Conservation (phyloP, 2,329 filamentous ascomycete genomes). For the Cordyceps fumosorosea region DNA sequence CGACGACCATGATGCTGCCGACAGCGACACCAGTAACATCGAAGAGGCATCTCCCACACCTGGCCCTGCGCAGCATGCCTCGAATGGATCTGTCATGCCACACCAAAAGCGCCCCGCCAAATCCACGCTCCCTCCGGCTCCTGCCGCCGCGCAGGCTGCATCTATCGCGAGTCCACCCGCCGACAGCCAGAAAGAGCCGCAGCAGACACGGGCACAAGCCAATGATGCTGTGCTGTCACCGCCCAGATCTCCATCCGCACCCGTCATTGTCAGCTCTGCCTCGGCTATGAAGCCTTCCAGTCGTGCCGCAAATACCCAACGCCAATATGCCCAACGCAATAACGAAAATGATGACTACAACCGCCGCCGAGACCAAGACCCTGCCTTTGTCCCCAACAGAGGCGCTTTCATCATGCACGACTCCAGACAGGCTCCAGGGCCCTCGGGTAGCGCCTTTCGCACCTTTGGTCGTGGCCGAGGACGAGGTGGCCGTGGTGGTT, state of each 20-base stretch:
- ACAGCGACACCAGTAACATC: conserved; percentile 59
- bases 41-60: conserved; percentile 49
- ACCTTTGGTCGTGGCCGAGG: conserved; percentile 63
- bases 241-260: conserved; percentile 37
- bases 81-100: conserved; percentile 37
- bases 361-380: conserved; percentile 80
- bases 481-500: conserved; percentile 52
- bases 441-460: conserved; percentile 70
- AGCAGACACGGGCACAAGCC: conserved; percentile 13
- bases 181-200: neutral
- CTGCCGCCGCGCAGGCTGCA: neutral
- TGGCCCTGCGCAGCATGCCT: conserved; percentile 33
- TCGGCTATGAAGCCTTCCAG: conserved; percentile 47
- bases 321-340: conserved; percentile 36
- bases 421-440: conserved; percentile 71
- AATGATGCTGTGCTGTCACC: conserved; percentile 24
- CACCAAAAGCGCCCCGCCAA: conserved; percentile 23
- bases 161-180: neutral
- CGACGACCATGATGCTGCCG: conserved; percentile 54
- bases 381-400: conserved; percentile 87
- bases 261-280: conserved; percentile 49
- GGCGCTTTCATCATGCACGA: conserved; percentile 98
- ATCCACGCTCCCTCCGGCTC: neutral
- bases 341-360: conserved; percentile 88
- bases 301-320: conserved; percentile 51